Evolutionary conservation across 169 alveolate species (phyloP).

Genomic region (Besnoitia besnoiti): DNA sequence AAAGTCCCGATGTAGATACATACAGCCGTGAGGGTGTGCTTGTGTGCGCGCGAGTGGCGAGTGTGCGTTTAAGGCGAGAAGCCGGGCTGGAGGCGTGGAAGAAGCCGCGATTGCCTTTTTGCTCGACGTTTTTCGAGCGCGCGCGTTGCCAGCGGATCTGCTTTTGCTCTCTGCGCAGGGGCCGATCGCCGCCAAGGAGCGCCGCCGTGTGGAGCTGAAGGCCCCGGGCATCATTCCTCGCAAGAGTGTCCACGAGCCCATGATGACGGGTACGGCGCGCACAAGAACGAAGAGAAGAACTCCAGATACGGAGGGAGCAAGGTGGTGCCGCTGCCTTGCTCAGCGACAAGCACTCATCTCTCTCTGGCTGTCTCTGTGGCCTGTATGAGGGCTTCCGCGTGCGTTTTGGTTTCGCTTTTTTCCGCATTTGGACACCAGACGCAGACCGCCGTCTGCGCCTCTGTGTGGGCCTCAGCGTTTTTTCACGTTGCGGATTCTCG

Average conservation of each 20-base stretch:
- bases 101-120: neutral
- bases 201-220: conserved; percentile 95
- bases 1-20: too few relatives aligned
- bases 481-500: neutral
- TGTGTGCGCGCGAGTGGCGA: too few relatives aligned
- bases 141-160: neutral
- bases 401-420: neutral
- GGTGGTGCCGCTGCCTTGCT: too few relatives aligned
- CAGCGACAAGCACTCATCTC: too few relatives aligned
- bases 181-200: conserved; percentile 86
- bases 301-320: too few relatives aligned
- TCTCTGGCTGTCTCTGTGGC: too few relatives aligned
- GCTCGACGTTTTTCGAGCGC: neutral
- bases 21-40: too few relatives aligned
- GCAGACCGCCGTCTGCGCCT: neutral
- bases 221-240: conserved; percentile 99
- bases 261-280: conserved; percentile 87
- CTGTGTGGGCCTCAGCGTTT: neutral
- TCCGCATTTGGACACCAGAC: neutral
- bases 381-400: too few relatives aligned
- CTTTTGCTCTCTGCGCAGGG: conserved; percentile 67
- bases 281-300: too few relatives aligned
- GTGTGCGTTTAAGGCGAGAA: too few relatives aligned
- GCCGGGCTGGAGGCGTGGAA: too few relatives aligned
- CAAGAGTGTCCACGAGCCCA: conserved; percentile 96